Percentiles rank a stretch among this genome's conserved stretches.
Evolutionary conservation across 176 grass and related monocot genomes (phyloP).

Genomic region (Oryza australiensis): DNA sequence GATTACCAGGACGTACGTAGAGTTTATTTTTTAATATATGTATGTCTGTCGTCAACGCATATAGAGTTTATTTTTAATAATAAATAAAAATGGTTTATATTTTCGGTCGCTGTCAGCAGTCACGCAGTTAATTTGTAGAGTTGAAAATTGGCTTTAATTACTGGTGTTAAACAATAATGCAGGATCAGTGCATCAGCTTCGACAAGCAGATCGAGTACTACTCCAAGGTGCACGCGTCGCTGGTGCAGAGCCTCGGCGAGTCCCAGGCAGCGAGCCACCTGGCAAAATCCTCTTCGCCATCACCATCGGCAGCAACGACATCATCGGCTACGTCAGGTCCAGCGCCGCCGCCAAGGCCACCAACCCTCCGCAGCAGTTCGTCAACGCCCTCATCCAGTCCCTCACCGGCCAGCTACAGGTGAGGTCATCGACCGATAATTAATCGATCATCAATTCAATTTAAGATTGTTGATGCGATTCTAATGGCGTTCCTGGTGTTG

Average conservation of each 20-base stretch:
- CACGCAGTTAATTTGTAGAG: too few relatives aligned
- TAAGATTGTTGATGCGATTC: too few relatives aligned
- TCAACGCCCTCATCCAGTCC: conserved; percentile 45
- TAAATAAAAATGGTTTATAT: too few relatives aligned
- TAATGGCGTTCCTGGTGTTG: not conserved
- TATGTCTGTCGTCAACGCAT: not conserved
- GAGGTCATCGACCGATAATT: not conserved
- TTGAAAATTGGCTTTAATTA: not conserved
- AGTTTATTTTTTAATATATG: too few relatives aligned
- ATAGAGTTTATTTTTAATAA: not conserved
- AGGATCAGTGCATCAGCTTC: conserved; percentile 69
- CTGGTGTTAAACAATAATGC: not conserved
- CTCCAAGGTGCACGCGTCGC: conserved; percentile 34
- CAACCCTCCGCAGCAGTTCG: conserved; percentile 46
- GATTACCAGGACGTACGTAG: too few relatives aligned
- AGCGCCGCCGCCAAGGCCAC: conserved; percentile 11
- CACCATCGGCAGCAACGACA: conserved; percentile 90
- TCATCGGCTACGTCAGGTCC: conserved; percentile 68
- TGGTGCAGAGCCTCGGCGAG: conserved; percentile 61
- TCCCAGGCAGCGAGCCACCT: conserved; percentile 45
- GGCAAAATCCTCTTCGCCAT: conserved; percentile 65
- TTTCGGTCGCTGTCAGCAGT: too few relatives aligned
- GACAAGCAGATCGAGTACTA: conserved; percentile 77
- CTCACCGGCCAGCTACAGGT: conserved; percentile 67
- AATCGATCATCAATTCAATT: not conserved